Percentiles rank a stretch among this genome's conserved stretches.
These are phyloP conservation scores for Chalara sp. DNA, from an alignment of 2,329 filamentous ascomycete genomes.

Conservation along the genomic window DNA sequence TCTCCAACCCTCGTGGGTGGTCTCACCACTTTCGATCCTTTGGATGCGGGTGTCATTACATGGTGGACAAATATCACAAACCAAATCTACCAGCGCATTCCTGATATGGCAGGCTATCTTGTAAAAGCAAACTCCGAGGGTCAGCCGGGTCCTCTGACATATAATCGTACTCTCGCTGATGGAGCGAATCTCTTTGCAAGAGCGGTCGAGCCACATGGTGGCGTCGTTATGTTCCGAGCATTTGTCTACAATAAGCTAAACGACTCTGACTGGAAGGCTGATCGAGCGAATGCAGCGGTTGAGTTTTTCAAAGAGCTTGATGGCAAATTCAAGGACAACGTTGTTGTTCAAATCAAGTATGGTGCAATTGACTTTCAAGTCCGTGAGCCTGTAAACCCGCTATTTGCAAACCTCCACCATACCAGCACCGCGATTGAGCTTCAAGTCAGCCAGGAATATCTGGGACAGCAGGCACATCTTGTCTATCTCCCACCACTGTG, in stretches of 20 bases:
- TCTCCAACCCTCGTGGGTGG: slow-evolving; percentile 51
- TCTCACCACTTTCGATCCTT: slow-evolving; percentile 56
- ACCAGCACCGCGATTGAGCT: slow-evolving; percentile 53
- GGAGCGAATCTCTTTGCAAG: slow-evolving; percentile 63
- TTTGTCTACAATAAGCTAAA: slow-evolving; percentile 62
- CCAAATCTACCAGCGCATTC: slow-evolving; percentile 51
- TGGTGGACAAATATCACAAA: slow-evolving; percentile 59
- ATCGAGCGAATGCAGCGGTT: slow-evolving; percentile 64
- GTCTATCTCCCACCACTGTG: slow-evolving; percentile 64
- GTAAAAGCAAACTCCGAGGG: slow-evolving; percentile 69
- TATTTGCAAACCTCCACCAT: slow-evolving; percentile 47
- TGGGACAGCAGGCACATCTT: slow-evolving; percentile 63
- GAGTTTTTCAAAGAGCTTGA: slow-evolving; percentile 61
- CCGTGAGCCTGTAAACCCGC: slow-evolving; percentile 57
- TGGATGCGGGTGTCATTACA: slow-evolving; percentile 49
- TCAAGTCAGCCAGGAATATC: slow-evolving; percentile 62
- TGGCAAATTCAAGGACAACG: slow-evolving; percentile 60
- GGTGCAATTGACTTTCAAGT: slow-evolving; percentile 71
- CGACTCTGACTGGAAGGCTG: slow-evolving; percentile 54
- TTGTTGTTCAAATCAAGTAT: slow-evolving; percentile 68
- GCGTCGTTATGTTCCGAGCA: slow-evolving; percentile 63
- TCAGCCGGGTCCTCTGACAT: slow-evolving; percentile 61
- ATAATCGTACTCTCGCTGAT: slow-evolving; percentile 62
- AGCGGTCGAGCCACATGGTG: slow-evolving; percentile 49
- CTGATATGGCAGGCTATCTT: slow-evolving; percentile 62